phyloP scores from a whole-genome alignment of 2,329 filamentous ascomycete genomes.

The Cercospora janseana region DNA sequence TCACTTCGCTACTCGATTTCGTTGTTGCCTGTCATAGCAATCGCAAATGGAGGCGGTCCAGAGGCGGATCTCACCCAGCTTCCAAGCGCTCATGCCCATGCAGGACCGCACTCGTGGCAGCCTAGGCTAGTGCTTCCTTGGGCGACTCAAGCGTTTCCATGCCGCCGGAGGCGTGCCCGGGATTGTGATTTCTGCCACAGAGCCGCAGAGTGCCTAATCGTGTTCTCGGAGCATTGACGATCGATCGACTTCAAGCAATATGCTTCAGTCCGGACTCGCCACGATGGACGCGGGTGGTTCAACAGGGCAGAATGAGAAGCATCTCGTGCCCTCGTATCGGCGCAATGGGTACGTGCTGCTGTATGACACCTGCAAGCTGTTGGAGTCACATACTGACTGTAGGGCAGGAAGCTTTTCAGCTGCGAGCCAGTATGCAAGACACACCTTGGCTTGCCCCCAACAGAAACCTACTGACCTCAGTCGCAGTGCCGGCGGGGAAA shows the following conservation, averaged over 20 bases:
- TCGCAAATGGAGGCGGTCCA: too few relatives aligned
- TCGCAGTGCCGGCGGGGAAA: constrained; percentile 36
- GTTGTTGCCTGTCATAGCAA: constrained; percentile 2
- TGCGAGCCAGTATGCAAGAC: constrained; percentile 35
- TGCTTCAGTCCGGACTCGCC: too few relatives aligned
- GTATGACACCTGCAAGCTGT: background rate
- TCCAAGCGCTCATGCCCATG: too few relatives aligned
- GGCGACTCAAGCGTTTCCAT: too few relatives aligned
- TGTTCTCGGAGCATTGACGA: too few relatives aligned
- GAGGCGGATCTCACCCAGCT: background rate
- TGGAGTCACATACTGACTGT: background rate
- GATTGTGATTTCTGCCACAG: too few relatives aligned
- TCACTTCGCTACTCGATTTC: background rate
- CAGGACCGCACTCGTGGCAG: background rate
- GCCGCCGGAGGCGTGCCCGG: too few relatives aligned
- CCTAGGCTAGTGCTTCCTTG: constrained; percentile 3
- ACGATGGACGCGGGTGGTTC: too few relatives aligned
- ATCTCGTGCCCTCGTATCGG: constrained; percentile 28
- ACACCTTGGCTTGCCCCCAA: too few relatives aligned
- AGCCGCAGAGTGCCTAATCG: too few relatives aligned
- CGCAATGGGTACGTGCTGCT: constrained; percentile 34
- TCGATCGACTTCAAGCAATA: too few relatives aligned
- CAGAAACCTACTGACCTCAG: background rate
- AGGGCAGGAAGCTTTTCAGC: constrained; percentile 32
- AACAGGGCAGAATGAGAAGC: constrained; percentile 1